phyloP scores from a whole-genome alignment of 73 alveolate genomes.

The Paramecium octaurelia region DNA sequence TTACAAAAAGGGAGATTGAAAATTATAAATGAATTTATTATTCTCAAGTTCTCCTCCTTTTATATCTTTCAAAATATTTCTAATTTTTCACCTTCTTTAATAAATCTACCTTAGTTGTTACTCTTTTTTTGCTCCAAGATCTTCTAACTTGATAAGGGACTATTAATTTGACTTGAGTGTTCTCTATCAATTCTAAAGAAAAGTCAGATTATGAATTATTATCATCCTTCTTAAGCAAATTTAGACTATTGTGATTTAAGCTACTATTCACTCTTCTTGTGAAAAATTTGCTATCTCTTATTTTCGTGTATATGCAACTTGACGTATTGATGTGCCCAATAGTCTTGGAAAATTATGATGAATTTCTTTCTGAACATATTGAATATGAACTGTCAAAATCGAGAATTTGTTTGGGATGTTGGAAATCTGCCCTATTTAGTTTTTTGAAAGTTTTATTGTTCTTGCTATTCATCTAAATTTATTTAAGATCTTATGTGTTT shows the following conservation, averaged over 20 bases:
- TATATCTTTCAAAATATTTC: not conserved
- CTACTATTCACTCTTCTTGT: not conserved
- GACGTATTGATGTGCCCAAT: not conserved
- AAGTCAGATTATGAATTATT: not conserved
- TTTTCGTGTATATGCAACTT: not conserved
- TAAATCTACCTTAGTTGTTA: not conserved
- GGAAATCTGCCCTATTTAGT: not conserved
- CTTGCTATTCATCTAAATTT: not conserved
- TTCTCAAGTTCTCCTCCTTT: not conserved
- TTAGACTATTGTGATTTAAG: not conserved
- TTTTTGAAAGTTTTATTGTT: not conserved
- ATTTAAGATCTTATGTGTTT: not conserved
- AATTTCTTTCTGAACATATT: not conserved
- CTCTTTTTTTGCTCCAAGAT: not conserved
- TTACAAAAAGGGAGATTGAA: not conserved
- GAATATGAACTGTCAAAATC: not conserved
- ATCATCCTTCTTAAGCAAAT: not conserved
- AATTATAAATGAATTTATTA: not conserved
- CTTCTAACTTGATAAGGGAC: not conserved
- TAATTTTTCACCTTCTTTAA: not conserved
- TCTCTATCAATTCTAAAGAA: not conserved
- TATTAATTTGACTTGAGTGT: not conserved
- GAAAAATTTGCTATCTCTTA: not conserved
- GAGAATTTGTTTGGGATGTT: not conserved
- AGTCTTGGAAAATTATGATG: not conserved